phyloP scores from a whole-genome alignment of 2,329 filamentous ascomycete species.

The Myriosclerotinia curreyana region DNA sequence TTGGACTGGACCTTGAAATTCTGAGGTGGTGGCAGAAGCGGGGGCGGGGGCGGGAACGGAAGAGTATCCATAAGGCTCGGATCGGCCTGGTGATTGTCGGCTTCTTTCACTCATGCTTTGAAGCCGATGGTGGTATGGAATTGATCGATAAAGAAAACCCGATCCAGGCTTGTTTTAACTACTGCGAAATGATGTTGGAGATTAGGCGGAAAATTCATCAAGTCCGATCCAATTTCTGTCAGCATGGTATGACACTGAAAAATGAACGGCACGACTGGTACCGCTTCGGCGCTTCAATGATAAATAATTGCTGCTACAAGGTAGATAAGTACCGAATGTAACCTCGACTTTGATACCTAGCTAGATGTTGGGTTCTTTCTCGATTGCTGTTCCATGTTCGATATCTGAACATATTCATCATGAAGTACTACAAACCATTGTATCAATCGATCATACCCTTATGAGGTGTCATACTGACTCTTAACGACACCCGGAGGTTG shows the following conservation, averaged over 20 bases:
- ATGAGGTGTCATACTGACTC: too few species aligned
- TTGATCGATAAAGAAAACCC: constrained; percentile 2
- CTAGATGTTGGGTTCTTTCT: background rate
- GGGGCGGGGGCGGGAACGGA: constrained; percentile 8
- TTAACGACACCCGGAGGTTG: background rate
- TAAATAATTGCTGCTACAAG: background rate
- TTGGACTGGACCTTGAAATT: constrained; percentile 1
- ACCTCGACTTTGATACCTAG: background rate
- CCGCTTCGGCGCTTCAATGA: background rate
- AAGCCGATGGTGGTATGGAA: background rate
- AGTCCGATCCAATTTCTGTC: constrained; percentile 17
- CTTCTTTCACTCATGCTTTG: constrained; percentile 5
- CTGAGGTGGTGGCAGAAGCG: constrained; percentile 1
- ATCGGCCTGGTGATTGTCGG: background rate
- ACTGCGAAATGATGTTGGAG: constrained; percentile 7
- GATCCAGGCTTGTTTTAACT: constrained; percentile 1
- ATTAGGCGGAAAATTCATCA: constrained; percentile 4
- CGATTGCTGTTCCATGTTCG: background rate
- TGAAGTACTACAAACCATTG: background rate
- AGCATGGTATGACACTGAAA: background rate
- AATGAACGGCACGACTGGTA: background rate
- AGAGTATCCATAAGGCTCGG: constrained; percentile 12
- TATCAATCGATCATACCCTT: background rate
- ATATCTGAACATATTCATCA: background rate
- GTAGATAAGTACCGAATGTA: constrained; percentile 6